Base-by-base conservation (phyloP, 371 early-diverging fungal species). In the Mucor circinelloides region DNA sequence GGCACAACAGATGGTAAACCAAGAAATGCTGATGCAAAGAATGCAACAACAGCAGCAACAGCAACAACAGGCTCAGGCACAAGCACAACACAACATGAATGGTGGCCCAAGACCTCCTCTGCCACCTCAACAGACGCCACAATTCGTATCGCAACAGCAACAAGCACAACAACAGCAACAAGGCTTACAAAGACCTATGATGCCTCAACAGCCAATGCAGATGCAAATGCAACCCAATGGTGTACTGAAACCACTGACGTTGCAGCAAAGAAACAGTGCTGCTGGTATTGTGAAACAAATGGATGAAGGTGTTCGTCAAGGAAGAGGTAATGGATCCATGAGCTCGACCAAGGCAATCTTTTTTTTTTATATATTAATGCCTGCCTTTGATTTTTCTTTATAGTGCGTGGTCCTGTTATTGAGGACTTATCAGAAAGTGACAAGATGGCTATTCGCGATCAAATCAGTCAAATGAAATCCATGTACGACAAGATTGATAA, bases 401-500 rank as follows among this genome's bases (percentile, higher is more conserved):
- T 40, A 86, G 84, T 67, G 17, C 69, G 73, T 21, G 72, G 75
- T 0, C 34, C 42, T 8, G 55, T 74, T 0, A 55, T 87, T n/a
- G 76, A 72, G 6, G 71, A 75, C 27, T 62, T 87, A 5, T 66
- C 66, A 6, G 80, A 76, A 17, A 77, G 85, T 19, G 85, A 87
- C 46, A 82, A 87, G 68, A 70, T 68, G 17, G 70, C 75, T 1
- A 83, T 87, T 38, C 71, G 74, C 10, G 85, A 83, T 13, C 56
- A n/a, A 56, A 56, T 56, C 27, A 27, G 23, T 3, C 56, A 56
- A 31, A 56, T 56, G 56, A 56, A 56, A 17, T 27, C 56, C 56
- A 56, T 56, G 56, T 56, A 52, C 30, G 56, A 56, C 56, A 31
- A 56, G 19, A 56, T 56, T 56, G 56, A 31, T 44, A 25, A 80